Evolutionary conservation across 2,329 filamentous ascomycete genomes (phyloP), one percentile per base, ranked within the genome.

Genomic region (Penicillium sp.): DNA sequence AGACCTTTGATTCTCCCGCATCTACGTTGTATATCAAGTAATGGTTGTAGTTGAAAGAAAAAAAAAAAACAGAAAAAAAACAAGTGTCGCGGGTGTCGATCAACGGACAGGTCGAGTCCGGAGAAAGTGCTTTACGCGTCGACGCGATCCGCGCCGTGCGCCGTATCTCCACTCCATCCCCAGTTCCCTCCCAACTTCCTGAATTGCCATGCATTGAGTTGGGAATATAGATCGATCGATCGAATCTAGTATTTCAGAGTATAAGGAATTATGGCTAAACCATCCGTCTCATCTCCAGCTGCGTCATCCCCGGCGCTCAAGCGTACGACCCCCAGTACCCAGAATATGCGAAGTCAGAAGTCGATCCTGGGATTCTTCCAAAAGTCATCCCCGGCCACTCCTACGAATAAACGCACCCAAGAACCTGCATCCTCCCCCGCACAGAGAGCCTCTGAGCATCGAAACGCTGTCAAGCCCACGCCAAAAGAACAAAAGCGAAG

Each of bases 331-430:
- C 71, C 75, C 16, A 74, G 69, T 51, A 70, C 71, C 10, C 72
- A 75, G 60, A 75, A 74, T 41, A 75, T 74, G 71, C 85, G 85
- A 67, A 85, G 83, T 65, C 86, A 90, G 68, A 81, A 79, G 70
- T 89, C 87, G 49, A 91, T 94, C 56, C 78, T 91, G 34, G 88
- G 88, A 40, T 94, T 94, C 80, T 93, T 93, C 67, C 81, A 87
- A 61, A 91, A 76, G 53, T 76, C 78, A 2, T 74, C 79, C 13
- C 78, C 78, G 16, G 76, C 79, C 26, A 78, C 79, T 43, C 68
- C 67, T 58, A 68, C 70, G 1, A 59, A 53, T 32, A 55, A 61
- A 19, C 62, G 64, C 32, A 57, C 61, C 42, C 65, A 62, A 16
- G 71, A 73, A 45, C 71, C 71, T 3, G 70, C 66, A 0, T 74